These are phyloP conservation scores for Trametes elegans DNA, from an alignment of 768 basidiomycete species.

Conservation along the genomic window DNA sequence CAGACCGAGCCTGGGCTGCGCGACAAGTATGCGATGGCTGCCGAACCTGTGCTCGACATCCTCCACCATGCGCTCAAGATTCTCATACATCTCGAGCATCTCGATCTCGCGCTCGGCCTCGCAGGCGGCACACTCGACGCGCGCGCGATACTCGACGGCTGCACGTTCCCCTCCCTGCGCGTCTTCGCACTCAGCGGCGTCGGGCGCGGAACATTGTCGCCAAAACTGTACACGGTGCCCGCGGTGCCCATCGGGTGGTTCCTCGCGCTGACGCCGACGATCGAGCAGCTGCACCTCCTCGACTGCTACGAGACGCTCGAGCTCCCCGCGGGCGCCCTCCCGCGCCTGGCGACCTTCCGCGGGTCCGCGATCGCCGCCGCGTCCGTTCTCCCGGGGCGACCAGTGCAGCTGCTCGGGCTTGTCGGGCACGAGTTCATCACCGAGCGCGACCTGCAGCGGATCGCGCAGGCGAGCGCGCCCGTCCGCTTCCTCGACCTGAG, in stretches of 20 bases:
- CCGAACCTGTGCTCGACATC: constrained; percentile 22
- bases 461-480: constrained; percentile 47
- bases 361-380: constrained; percentile 61
- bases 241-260: constrained; percentile 34
- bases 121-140: constrained; percentile 36
- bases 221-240: constrained; percentile 30
- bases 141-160: constrained; percentile 23
- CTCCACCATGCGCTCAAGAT: constrained; percentile 41
- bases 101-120: constrained; percentile 56
- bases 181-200: constrained; percentile 34
- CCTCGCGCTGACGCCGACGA: constrained; percentile 38
- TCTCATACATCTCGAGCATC: constrained; percentile 47
- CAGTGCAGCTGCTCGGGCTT: constrained; percentile 54
- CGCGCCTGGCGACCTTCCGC: constrained; percentile 52
- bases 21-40: constrained; percentile 24
- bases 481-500: constrained; percentile 58
- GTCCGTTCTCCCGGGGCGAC: constrained; percentile 57
- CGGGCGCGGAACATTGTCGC: constrained; percentile 37
- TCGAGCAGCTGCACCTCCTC: constrained; percentile 44
- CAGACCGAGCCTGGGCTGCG: constrained; percentile 37
- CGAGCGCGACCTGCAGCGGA: constrained; percentile 46
- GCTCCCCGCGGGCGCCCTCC: constrained; percentile 45
- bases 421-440: constrained; percentile 57
- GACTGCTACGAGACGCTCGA: constrained; percentile 41
- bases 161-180: constrained; percentile 30